A percentile compares a stretch with the other conserved stretches of the same genome.
Evolutionary conservation across 163 green algal genomes (phyloP).

Genomic region (Volvox carteri): DNA sequence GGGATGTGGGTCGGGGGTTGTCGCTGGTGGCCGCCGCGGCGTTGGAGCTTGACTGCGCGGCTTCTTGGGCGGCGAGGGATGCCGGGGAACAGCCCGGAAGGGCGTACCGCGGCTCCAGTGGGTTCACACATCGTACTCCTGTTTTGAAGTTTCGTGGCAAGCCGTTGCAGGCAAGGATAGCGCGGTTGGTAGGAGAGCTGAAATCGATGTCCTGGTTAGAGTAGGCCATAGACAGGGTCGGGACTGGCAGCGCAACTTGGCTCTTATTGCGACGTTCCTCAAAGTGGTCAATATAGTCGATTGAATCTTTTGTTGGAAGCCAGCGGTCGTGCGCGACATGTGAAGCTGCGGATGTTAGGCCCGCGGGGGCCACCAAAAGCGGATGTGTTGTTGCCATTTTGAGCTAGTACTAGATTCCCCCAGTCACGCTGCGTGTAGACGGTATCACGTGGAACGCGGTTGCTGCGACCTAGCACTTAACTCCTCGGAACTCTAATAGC

Average conservation of each 20-base stretch:
- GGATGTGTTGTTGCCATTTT: conserved; percentile 11
- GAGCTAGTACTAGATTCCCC: too few relatives aligned
- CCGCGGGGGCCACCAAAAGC: not conserved
- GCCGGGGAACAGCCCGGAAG: conserved; percentile 21
- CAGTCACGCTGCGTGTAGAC: too few relatives aligned
- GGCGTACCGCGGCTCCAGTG: conserved; percentile 35
- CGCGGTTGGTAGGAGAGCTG: not conserved
- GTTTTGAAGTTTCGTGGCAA: conserved; percentile 21
- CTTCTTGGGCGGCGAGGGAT: not conserved
- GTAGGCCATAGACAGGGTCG: not conserved
- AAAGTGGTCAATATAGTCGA: conserved; percentile 31
- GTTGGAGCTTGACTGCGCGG: conserved; percentile 8
- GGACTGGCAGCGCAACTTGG: not conserved
- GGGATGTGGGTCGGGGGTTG: not conserved
- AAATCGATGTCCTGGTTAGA: conserved; percentile 33
- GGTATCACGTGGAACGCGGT: too few relatives aligned
- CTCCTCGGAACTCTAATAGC: not conserved
- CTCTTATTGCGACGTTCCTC: not conserved
- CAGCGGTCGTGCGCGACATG: conserved; percentile 30
- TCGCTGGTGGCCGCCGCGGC: not conserved
- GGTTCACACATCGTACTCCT: conserved; percentile 34
- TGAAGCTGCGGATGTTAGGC: not conserved
- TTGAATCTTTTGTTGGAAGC: not conserved
- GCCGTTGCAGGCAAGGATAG: conserved; percentile 11
- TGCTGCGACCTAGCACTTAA: not conserved